These are phyloP conservation scores for Pseudocercospora fijiensis DNA, from an alignment of 2,329 filamentous ascomycete species.

Conservation along the genomic window DNA sequence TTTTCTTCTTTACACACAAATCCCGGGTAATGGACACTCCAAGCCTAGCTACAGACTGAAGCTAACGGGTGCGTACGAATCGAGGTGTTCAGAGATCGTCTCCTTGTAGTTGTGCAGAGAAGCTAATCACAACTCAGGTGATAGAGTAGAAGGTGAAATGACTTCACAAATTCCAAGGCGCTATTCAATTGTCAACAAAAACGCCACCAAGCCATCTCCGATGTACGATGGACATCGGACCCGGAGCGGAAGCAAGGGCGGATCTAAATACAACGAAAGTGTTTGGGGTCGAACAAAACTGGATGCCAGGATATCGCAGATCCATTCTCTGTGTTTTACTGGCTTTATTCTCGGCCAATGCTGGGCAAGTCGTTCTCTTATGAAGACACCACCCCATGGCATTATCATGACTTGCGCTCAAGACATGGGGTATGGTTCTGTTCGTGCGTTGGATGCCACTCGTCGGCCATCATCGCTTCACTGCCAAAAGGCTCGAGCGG, in stretches of 20 bases:
- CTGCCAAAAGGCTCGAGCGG: neutral
- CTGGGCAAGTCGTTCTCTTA: neutral
- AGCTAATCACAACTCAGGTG: neutral
- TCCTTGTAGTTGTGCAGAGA: neutral
- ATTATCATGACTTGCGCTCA: neutral
- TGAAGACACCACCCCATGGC: neutral
- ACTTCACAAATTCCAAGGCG: neutral
- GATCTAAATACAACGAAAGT: neutral
- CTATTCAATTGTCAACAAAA: neutral
- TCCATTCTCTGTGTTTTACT: too few relatives aligned
- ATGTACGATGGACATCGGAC: neutral
- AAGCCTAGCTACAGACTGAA: neutral
- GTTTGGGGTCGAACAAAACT: neutral
- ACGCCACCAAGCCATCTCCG: conserved; percentile 6
- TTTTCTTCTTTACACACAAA: conserved; percentile 23
- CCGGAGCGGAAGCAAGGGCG: neutral
- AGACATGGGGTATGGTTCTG: neutral
- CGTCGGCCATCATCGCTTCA: neutral
- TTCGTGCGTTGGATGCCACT: neutral
- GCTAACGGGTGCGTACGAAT: neutral
- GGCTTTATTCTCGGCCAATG: neutral
- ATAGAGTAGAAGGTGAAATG: neutral
- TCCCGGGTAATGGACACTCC: conserved; percentile 8
- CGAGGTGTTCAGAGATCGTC: neutral
- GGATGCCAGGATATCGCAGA: neutral